phyloP scores from a whole-genome alignment of 2,329 filamentous ascomycete species.

The Trichoderma guizhouense region DNA sequence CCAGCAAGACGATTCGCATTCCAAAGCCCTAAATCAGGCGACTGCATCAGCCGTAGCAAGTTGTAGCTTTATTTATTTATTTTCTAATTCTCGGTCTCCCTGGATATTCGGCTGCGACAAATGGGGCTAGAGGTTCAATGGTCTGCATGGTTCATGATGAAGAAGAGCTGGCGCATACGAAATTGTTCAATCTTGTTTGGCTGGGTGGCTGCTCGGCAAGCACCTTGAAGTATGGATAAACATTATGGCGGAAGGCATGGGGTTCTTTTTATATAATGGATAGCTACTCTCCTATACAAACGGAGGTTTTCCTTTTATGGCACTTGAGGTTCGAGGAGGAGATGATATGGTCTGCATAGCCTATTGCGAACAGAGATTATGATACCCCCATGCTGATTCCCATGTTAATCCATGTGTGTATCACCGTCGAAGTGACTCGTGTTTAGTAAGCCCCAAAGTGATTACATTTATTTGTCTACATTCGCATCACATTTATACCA shows the following conservation, averaged over 20 bases:
- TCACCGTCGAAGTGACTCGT: background rate
- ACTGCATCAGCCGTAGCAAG: background rate
- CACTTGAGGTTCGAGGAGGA: background rate
- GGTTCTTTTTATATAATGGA: background rate
- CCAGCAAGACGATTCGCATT: slow-evolving; percentile 90
- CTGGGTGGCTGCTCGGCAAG: background rate
- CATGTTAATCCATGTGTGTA: background rate
- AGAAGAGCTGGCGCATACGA: slow-evolving; percentile 6
- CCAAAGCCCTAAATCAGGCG: slow-evolving; percentile 66
- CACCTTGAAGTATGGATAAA: background rate
- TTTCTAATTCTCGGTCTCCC: slow-evolving; percentile 1
- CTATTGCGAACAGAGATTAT: slow-evolving; percentile 18
- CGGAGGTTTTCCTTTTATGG: background rate
- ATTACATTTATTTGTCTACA: background rate
- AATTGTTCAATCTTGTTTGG: background rate
- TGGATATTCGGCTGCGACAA: slow-evolving; percentile 10
- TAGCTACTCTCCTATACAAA: background rate
- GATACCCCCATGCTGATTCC: slow-evolving; percentile 16
- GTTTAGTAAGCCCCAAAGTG: background rate
- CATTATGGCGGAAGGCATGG: background rate
- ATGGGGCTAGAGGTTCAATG: slow-evolving; percentile 5
- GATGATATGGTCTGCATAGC: slow-evolving; percentile 12
- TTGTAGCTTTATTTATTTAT: background rate
- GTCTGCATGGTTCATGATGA: slow-evolving; percentile 8
- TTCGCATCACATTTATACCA: background rate